Conservation (phyloP, 2,329 filamentous ascomycete genomes). For the Pezizomycotina sp. region DNA sequence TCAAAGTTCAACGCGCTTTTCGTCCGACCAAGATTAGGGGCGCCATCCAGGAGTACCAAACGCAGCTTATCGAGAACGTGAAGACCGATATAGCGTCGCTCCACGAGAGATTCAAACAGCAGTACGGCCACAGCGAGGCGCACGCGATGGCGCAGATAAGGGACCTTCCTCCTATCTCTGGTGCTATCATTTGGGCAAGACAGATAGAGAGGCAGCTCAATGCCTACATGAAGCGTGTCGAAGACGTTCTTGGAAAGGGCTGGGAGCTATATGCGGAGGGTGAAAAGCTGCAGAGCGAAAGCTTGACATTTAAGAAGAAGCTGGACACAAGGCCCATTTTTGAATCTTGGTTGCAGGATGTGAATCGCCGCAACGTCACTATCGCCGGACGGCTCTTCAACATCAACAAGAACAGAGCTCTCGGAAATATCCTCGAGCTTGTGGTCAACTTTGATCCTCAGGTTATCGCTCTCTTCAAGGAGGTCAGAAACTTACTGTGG, state of each 20-base stretch:
- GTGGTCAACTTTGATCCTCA: conserved; percentile 93
- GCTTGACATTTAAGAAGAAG: conserved; percentile 88
- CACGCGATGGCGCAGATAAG: conserved; percentile 96
- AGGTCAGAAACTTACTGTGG: conserved; percentile 91
- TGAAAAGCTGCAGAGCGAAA: conserved; percentile 80
- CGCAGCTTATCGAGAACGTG: conserved; percentile 92
- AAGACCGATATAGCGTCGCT: conserved; percentile 86
- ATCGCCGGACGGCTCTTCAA: conserved; percentile 87
- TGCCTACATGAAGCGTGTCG: conserved; percentile 97
- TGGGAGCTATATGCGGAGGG: conserved; percentile 92
- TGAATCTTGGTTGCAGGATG: conserved; percentile 86
- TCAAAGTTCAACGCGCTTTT: conserved; percentile 99
- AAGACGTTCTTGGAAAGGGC: conserved; percentile 84
- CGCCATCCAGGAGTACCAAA: conserved; percentile 95
- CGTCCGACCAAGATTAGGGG: conserved; percentile 93
- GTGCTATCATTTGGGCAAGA: conserved; percentile 91
- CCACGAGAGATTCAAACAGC: conserved; percentile 95
- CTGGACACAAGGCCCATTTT: conserved; percentile 87
- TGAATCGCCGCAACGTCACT: conserved; percentile 70
- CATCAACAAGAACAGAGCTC: conserved; percentile 73
- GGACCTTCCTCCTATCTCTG: conserved; percentile 86
- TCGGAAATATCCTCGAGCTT: conserved; percentile 74
- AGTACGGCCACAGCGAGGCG: conserved; percentile 94
- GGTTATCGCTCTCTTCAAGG: conserved; percentile 95
- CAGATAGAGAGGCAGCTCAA: conserved; percentile 94